These are phyloP conservation scores for Wilcoxina mikolae DNA, from an alignment of 495 filamentous ascomycete species.

Conservation along the genomic window DNA sequence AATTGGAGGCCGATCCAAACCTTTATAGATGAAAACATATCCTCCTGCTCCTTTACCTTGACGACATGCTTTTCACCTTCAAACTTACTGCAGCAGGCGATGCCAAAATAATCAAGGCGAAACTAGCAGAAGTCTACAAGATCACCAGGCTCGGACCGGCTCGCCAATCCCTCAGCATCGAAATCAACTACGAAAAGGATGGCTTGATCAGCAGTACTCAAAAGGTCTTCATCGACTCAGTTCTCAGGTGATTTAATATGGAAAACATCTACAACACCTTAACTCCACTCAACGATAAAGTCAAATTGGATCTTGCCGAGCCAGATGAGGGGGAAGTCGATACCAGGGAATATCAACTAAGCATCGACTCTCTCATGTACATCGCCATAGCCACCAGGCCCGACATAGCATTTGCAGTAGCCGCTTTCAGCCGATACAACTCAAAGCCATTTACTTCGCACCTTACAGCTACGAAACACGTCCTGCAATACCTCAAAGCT, in stretches of 20 bases:
- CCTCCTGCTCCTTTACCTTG: constrained; percentile 1
- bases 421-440: background rate
- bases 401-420: constrained; percentile 17
- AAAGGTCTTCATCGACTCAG: background rate
- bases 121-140: background rate
- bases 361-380: constrained; percentile 22
- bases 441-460: background rate
- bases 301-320: background rate
- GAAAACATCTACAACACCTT: background rate
- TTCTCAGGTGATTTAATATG: background rate
- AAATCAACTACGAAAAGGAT: background rate
- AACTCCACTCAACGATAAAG: background rate
- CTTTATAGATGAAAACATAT: background rate
- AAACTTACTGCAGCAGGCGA: background rate
- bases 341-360: constrained; percentile 9
- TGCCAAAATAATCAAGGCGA: background rate
- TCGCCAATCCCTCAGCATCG: background rate
- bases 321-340: background rate
- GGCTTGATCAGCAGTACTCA: background rate
- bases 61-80: constrained; percentile 3
- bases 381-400: constrained; percentile 16
- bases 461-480: background rate
- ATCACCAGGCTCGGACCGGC: background rate
- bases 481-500: background rate
- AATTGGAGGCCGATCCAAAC: background rate